phyloP scores from a whole-genome alignment of 2,329 filamentous ascomycete genomes.

The Aspergillus sp. region DNA sequence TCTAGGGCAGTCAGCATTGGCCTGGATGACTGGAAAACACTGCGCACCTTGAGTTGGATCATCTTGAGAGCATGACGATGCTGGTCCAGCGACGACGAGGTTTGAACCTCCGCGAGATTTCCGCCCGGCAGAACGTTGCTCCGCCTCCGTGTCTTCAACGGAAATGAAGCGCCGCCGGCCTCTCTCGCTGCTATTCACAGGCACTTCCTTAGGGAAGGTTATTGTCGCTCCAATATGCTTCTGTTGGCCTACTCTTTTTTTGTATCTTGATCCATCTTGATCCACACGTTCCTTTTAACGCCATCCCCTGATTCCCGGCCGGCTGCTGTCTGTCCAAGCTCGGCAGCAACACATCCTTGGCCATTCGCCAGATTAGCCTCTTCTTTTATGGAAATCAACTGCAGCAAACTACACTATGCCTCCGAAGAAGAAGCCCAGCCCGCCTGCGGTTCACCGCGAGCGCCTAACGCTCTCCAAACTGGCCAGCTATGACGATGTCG shows the following conservation, averaged over 20 bases:
- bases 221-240: slow-evolving; percentile 3
- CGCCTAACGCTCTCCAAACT: slow-evolving; percentile 78
- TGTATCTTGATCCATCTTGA: slow-evolving; percentile 3
- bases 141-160: slow-evolving; percentile 16
- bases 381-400: slow-evolving; percentile 8
- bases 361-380: too few species aligned
- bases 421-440: slow-evolving; percentile 23
- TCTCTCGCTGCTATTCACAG: slow-evolving; percentile 4
- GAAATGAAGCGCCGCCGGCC: not conserved
- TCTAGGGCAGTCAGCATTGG: too few species aligned
- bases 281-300: too few species aligned
- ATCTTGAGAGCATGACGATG: slow-evolving; percentile 48
- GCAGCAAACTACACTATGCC: slow-evolving; percentile 18
- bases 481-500: slow-evolving; percentile 86
- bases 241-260: not conserved
- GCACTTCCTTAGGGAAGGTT: slow-evolving; percentile 6
- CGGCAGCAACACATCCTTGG: slow-evolving; percentile 3
- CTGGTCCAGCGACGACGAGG: not conserved
- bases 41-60: slow-evolving; percentile 73
- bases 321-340: too few species aligned
- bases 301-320: slow-evolving; percentile 1
- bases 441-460: slow-evolving; percentile 44
- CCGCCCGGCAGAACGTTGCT: slow-evolving; percentile 14
- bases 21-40: not conserved
- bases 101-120: slow-evolving; percentile 10